Evolutionary conservation across 1,139 yeast species (phyloP).

Genomic region (Entelexis sorbosivorans): DNA sequence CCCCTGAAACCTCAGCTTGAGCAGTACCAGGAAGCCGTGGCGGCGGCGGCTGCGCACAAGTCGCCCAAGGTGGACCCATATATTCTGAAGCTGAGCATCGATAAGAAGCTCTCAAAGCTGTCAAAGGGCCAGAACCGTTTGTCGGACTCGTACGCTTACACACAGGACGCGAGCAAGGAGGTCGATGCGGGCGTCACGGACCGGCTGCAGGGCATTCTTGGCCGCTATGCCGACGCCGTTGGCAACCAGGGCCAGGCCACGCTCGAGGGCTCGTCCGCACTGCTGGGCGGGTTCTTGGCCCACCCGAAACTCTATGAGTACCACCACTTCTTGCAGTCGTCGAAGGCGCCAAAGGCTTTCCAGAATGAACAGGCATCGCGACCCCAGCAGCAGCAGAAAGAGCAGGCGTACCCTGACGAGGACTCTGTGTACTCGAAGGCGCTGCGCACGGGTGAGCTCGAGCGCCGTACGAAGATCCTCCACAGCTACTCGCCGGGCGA

Average conservation of each 20-base stretch:
- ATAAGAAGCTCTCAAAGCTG: conserved; percentile 66
- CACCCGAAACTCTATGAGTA: conserved; percentile 78
- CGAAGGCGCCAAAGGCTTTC: conserved; percentile 16
- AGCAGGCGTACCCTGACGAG: conserved; percentile 46
- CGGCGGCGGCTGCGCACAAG: conserved; percentile 29
- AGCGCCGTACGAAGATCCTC: conserved; percentile 79
- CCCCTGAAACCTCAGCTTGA: conserved; percentile 20
- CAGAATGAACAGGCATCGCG: not conserved
- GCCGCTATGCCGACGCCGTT: conserved; percentile 49
- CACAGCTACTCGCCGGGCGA: conserved; percentile 83
- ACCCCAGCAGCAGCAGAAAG: not conserved
- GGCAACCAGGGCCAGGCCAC: conserved; percentile 27
- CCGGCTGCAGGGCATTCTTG: conserved; percentile 73
- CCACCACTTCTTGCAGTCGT: conserved; percentile 44
- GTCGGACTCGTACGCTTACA: conserved; percentile 76
- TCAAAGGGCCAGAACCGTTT: conserved; percentile 73
- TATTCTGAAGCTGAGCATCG: conserved; percentile 57
- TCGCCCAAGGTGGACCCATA: conserved; percentile 64
- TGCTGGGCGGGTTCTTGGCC: conserved; percentile 62
- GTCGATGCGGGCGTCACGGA: conserved; percentile 78
- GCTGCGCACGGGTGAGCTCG: conserved; percentile 70
- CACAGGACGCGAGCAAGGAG: conserved; percentile 80
- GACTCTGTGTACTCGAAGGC: conserved; percentile 60
- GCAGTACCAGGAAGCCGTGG: conserved; percentile 27
- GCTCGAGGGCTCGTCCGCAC: conserved; percentile 45